Evolutionary conservation across 129 eudicot species (phyloP).

Genomic region (Artemisia argyi): DNA sequence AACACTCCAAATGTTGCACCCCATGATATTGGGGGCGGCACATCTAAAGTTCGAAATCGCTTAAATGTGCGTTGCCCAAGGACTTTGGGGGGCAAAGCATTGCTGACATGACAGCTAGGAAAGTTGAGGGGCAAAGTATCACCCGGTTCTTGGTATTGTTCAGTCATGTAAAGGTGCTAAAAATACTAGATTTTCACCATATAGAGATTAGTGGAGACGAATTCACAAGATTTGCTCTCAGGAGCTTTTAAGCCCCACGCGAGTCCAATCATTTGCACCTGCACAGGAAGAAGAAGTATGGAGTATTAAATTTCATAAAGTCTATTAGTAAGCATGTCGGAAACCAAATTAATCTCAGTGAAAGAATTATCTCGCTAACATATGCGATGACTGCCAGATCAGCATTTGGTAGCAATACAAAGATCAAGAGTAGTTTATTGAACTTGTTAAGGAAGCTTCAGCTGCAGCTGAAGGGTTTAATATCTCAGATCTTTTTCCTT

Average conservation of each 20-base stretch:
- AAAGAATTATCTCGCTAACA: constrained; percentile 37
- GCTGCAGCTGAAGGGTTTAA: constrained; percentile 38
- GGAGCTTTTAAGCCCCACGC: constrained; percentile 40
- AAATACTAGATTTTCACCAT: constrained; percentile 30
- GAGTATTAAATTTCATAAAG: constrained; percentile 25
- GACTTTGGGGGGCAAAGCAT: too few relatives aligned
- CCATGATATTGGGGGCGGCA: too few relatives aligned
- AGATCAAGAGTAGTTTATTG: constrained; percentile 30
- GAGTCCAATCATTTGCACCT: constrained; percentile 30
- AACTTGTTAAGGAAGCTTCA: constrained; percentile 38
- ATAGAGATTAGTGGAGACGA: constrained; percentile 37
- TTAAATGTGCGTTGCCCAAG: too few relatives aligned
- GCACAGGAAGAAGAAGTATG: constrained; percentile 36
- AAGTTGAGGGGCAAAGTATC: too few relatives aligned
- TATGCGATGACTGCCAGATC: constrained; percentile 31
- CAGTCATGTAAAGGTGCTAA: constrained; percentile 26
- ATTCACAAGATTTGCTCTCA: constrained; percentile 39
- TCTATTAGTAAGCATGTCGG: constrained; percentile 23
- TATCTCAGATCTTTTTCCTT: constrained; percentile 31
- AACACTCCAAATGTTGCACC: too few relatives aligned
- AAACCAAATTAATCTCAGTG: constrained; percentile 22
- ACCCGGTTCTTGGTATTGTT: too few relatives aligned
- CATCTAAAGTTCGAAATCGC: too few relatives aligned
- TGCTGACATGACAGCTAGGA: too few relatives aligned
- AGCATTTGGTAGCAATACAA: constrained; percentile 34